Conservation (phyloP, 2,329 filamentous ascomycete species). For the Phyllosticta paracitricarpa region DNA sequence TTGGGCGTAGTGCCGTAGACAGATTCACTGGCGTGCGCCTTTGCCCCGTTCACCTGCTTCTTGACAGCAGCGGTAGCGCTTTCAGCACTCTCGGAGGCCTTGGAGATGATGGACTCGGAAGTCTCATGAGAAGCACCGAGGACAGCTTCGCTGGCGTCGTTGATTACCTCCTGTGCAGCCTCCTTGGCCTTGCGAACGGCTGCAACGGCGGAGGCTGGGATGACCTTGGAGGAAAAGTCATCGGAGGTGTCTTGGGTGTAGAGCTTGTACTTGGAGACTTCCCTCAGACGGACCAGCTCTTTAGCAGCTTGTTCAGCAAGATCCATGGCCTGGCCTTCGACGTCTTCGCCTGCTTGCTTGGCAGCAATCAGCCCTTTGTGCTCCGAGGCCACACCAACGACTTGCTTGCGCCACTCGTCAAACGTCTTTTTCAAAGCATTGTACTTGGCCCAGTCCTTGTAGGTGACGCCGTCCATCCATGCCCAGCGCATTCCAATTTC, state of each 20-base stretch:
- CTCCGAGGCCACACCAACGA: slow-evolving; percentile 63
- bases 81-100: slow-evolving; percentile 16
- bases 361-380: slow-evolving; percentile 63
- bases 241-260: slow-evolving; percentile 61
- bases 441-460: slow-evolving; percentile 95
- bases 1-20: slow-evolving; percentile 16
- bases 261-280: slow-evolving; percentile 78
- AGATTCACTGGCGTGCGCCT: slow-evolving; percentile 16
- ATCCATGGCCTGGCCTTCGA: slow-evolving; percentile 73
- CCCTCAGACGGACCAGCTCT: slow-evolving; percentile 71
- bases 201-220: slow-evolving; percentile 46
- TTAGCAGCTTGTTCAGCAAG: slow-evolving; percentile 68
- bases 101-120: slow-evolving; percentile 26
- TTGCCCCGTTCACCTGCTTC: slow-evolving; percentile 14
- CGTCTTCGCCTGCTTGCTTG: slow-evolving; percentile 54
- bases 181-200: slow-evolving; percentile 33
- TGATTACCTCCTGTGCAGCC: slow-evolving; percentile 18
- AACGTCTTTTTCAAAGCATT: slow-evolving; percentile 77
- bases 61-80: slow-evolving; percentile 17
- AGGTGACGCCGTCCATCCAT: slow-evolving; percentile 89
- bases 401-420: slow-evolving; percentile 72
- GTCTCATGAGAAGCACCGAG: slow-evolving; percentile 23
- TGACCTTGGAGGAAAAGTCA: slow-evolving; percentile 63
- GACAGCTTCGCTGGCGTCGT: slow-evolving; percentile 17
- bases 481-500: slow-evolving; percentile 92